Conservation (phyloP, 2,329 filamentous ascomycete genomes). For the Ceratocystis ficicola region DNA sequence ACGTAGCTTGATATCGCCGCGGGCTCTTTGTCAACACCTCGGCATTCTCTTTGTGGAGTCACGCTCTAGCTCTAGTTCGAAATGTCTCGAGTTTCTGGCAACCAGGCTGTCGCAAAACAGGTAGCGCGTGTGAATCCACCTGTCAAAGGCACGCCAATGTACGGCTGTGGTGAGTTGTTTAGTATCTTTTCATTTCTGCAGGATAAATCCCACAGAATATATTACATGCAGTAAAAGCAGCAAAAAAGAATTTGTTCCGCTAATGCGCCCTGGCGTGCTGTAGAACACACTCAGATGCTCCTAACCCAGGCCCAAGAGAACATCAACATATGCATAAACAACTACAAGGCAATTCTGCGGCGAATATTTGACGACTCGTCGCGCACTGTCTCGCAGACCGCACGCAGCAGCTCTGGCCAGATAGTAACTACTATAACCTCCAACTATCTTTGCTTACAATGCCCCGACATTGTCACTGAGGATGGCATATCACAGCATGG, state of each 20-base stretch:
- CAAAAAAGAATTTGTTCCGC: constrained; percentile 22
- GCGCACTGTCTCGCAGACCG: constrained; percentile 50
- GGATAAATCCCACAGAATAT: background rate
- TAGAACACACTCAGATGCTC: constrained; percentile 62
- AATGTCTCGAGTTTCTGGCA: constrained; percentile 17
- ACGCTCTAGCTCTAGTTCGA: background rate
- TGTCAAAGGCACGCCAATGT: constrained; percentile 46
- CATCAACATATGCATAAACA: constrained; percentile 54
- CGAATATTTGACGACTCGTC: constrained; percentile 57
- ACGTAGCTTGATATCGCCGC: background rate
- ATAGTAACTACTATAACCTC: constrained; percentile 51
- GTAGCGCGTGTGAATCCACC: constrained; percentile 40
- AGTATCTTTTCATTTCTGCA: background rate
- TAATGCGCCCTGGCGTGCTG: constrained; percentile 25
- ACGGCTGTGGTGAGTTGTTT: constrained; percentile 48
- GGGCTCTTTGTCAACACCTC: background rate
- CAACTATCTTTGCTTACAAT: constrained; percentile 63
- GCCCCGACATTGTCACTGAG: constrained; percentile 54
- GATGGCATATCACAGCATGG: constrained; percentile 56
- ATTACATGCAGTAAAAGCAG: background rate
- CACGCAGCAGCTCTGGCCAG: constrained; percentile 44
- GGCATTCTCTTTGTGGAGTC: background rate
- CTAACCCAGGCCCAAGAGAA: constrained; percentile 49
- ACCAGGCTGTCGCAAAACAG: constrained; percentile 16
- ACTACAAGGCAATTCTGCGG: constrained; percentile 60